Percentiles rank a stretch among this genome's conserved stretches.
Conservation (phyloP, 192 early-diverging fungal genomes). For the Backusella macrospora region DNA sequence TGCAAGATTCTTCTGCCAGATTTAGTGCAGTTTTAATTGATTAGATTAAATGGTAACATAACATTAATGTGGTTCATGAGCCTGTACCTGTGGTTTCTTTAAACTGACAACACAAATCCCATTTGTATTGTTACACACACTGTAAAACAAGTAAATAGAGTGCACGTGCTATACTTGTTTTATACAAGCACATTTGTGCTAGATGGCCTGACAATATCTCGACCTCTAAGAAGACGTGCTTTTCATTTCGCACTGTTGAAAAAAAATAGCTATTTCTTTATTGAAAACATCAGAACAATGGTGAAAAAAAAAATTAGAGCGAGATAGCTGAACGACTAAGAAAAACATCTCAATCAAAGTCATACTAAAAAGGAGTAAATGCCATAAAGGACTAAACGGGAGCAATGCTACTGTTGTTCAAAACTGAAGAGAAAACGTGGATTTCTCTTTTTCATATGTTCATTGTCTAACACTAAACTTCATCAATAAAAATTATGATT, state of each 20-base stretch:
- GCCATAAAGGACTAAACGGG: background rate
- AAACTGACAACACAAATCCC: constrained; percentile 5
- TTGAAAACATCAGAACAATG: background rate
- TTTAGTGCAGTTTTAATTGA: background rate
- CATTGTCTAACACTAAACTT: constrained; percentile 9
- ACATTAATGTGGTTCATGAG: constrained; percentile 3
- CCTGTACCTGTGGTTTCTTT: background rate
- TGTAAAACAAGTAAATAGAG: constrained; percentile 5
- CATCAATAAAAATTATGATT: constrained; percentile 12
- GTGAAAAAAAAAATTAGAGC: background rate
- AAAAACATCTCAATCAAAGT: background rate
- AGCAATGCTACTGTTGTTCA: background rate
- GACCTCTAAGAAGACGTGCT: constrained; percentile 1
- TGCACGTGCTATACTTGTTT: constrained; percentile 13
- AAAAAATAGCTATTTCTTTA: background rate
- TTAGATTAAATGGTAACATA: constrained; percentile 7
- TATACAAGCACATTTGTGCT: constrained; percentile 9
- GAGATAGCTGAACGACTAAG: background rate
- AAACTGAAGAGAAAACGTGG: constrained; percentile 8
- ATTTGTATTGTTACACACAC: background rate
- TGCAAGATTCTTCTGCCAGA: background rate
- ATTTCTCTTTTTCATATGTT: constrained; percentile 4
- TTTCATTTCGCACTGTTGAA: constrained; percentile 6
- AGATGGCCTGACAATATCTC: constrained; percentile 8
- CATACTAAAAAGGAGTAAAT: background rate